Evolutionary conservation across 345 rosid genomes (phyloP).

Genomic region (Eucalyptus albens): DNA sequence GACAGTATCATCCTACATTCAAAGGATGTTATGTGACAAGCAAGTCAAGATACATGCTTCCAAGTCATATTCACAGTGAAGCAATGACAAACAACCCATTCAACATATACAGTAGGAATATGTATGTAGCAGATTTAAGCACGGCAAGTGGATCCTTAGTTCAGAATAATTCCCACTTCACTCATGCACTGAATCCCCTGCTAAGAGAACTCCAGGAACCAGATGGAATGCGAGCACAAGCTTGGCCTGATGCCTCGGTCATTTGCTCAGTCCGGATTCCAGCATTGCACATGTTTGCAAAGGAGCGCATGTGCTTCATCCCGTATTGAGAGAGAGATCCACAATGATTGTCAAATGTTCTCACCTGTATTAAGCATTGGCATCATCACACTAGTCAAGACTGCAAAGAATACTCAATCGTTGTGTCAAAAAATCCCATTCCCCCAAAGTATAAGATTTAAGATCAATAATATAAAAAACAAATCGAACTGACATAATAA

Average conservation of each 20-base stretch:
- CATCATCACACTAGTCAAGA: background rate
- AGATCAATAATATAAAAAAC: background rate
- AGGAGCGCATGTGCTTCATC: conserved; percentile 90
- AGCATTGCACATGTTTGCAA: conserved; percentile 87
- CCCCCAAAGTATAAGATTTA: background rate
- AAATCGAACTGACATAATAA: background rate
- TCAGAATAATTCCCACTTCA: background rate
- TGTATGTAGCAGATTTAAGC: background rate
- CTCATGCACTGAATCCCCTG: conserved; percentile 70
- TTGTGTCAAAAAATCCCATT: background rate
- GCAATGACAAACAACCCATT: background rate
- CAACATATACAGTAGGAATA: background rate
- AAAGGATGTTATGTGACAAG: background rate
- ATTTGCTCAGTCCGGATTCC: conserved; percentile 54
- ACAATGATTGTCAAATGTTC: conserved; percentile 79
- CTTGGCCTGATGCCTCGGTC: conserved; percentile 85
- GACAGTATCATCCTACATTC: background rate
- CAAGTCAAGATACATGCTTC: background rate
- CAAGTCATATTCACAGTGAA: conserved; percentile 7
- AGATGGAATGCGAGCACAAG: conserved; percentile 57
- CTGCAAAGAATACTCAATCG: background rate
- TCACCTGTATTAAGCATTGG: conserved; percentile 28
- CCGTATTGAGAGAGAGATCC: conserved; percentile 91
- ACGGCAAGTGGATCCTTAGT: background rate
- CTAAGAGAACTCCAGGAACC: conserved; percentile 81